Percentiles rank a stretch among this genome's conserved stretches.
Evolutionary conservation across 257 asterid genomes (phyloP).

Genomic region (Capsicum pubescens): DNA sequence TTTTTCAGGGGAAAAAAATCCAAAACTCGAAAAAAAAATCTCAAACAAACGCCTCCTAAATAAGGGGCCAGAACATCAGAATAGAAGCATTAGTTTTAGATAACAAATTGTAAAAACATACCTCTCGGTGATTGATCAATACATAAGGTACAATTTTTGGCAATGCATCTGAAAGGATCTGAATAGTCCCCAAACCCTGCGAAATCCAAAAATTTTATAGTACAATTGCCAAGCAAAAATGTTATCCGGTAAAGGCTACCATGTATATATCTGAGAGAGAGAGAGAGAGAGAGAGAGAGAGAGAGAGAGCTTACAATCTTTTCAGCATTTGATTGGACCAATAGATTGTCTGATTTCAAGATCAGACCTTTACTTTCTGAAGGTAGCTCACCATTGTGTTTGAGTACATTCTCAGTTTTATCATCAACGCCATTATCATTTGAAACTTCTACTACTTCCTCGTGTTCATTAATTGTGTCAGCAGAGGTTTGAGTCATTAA

Average conservation of each 20-base stretch:
- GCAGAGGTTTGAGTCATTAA: conserved; percentile 45
- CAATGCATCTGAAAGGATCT: conserved; percentile 88
- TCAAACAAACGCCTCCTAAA: not conserved
- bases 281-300: not conserved
- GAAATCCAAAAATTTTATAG: conserved; percentile 35
- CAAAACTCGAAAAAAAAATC: not conserved
- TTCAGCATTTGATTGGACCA: conserved; percentile 59
- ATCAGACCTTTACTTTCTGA: conserved; percentile 43
- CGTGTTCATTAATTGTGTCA: conserved; percentile 47
- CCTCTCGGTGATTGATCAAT: conserved; percentile 96
- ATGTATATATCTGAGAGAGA: not conserved
- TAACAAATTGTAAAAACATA: conserved; percentile 39
- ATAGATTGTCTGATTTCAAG: conserved; percentile 50
- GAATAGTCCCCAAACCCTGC: conserved; percentile 87
- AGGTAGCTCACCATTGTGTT: conserved; percentile 49
- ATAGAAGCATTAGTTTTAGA: not conserved
- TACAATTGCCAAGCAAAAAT: not conserved
- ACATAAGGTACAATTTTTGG: conserved; percentile 94
- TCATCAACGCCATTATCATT: conserved; percentile 45
- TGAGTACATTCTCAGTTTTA: conserved; percentile 42
- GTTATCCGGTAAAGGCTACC: not conserved
- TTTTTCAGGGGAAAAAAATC: not conserved
- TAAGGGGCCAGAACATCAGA: not conserved
- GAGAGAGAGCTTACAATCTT: conserved; percentile 54
- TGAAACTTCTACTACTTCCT: conserved; percentile 52